Evolutionary conservation across 2,329 filamentous ascomycete species (phyloP).

Genomic region (Phyllosticta citrichinensis): DNA sequence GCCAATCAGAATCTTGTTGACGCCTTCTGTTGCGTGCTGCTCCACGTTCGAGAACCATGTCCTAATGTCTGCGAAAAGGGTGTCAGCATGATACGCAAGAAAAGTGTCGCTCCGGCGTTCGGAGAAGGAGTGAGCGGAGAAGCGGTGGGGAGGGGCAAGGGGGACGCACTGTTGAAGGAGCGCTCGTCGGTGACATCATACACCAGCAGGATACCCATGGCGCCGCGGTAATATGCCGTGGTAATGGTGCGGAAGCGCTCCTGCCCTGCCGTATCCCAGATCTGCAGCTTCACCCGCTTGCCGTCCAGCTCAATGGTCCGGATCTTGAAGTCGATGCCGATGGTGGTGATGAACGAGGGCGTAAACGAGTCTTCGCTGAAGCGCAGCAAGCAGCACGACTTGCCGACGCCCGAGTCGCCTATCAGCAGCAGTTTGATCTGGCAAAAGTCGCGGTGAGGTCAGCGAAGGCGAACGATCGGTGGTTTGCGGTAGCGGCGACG

Average conservation of each 20-base stretch:
- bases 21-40: slow-evolving; percentile 94
- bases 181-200: slow-evolving; percentile 97
- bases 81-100: not conserved
- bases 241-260: slow-evolving; percentile 98
- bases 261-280: slow-evolving; percentile 98
- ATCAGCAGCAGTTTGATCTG: slow-evolving; percentile 96
- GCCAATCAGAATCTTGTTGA: slow-evolving; percentile 98
- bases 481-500: slow-evolving; percentile 4
- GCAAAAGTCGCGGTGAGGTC: slow-evolving; percentile 11
- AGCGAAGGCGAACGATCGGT: slow-evolving; percentile 7
- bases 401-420: slow-evolving; percentile 91
- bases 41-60: slow-evolving; percentile 99
- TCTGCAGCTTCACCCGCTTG: slow-evolving; percentile 97
- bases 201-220: slow-evolving; percentile 94
- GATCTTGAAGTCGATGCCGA: slow-evolving; percentile 99
- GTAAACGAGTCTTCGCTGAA: slow-evolving; percentile 98
- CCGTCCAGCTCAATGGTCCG: slow-evolving; percentile 97
- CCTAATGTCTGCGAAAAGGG: slow-evolving; percentile 66
- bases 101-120: not conserved
- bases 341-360: slow-evolving; percentile 95
- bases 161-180: slow-evolving; percentile 77
- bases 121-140: not conserved
- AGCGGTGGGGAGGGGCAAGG: not conserved
- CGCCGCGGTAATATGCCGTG: slow-evolving; percentile 94
- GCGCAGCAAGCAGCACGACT: slow-evolving; percentile 91